Evolutionary conservation across 495 filamentous ascomycete species (phyloP).

Genomic region (Neurospora sp.): DNA sequence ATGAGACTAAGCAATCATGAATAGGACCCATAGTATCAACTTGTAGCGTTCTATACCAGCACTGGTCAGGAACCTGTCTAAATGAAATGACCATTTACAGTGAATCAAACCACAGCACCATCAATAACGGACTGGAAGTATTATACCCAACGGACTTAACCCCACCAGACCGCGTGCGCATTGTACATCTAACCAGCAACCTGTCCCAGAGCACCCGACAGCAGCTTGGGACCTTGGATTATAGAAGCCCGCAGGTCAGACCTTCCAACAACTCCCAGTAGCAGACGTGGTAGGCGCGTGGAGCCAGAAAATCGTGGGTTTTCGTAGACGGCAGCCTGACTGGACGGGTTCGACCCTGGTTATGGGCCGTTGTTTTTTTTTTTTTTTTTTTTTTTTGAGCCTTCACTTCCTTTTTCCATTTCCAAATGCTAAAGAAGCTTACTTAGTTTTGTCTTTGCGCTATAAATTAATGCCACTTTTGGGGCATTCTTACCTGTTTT

Average conservation of each 20-base stretch:
- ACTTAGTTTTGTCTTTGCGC: neutral
- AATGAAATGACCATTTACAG: neutral
- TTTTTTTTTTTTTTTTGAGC: neutral
- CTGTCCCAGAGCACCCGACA: neutral
- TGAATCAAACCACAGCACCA: neutral
- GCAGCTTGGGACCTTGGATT: neutral
- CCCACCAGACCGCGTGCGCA: neutral
- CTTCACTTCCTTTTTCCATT: neutral
- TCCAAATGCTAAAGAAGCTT: neutral
- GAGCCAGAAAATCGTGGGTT: neutral
- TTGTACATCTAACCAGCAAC: neutral
- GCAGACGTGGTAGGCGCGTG: neutral
- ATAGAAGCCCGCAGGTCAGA: neutral
- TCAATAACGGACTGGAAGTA: neutral
- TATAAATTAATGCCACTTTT: neutral
- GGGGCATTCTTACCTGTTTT: neutral
- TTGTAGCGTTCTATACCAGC: neutral
- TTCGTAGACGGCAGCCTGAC: neutral
- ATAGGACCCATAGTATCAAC: neutral
- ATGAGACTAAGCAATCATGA: neutral
- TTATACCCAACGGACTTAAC: neutral
- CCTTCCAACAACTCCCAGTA: neutral
- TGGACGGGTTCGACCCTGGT: neutral
- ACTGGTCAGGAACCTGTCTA: neutral
- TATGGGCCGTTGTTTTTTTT: neutral